Percentiles rank a stretch among this genome's conserved stretches.
These are phyloP conservation scores for Porcisia hertigi DNA, from an alignment of 208 protist genomes.

Conservation along the genomic window DNA sequence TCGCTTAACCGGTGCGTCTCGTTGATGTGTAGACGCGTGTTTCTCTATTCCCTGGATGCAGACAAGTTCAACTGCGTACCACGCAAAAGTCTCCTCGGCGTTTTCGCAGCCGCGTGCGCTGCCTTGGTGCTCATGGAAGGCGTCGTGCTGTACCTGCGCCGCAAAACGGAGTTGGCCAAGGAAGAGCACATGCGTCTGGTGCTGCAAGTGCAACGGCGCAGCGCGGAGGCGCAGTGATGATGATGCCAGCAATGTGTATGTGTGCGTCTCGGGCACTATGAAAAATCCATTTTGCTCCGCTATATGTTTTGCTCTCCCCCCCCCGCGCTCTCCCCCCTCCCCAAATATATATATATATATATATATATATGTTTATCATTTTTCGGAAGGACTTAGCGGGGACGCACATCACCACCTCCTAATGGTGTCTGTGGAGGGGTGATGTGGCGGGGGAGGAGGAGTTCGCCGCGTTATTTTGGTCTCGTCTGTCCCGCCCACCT, in stretches of 20 bases:
- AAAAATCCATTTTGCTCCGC: too few species aligned
- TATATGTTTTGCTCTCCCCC: too few species aligned
- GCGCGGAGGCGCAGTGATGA: slow-evolving; percentile 13
- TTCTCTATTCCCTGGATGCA: slow-evolving; percentile 46
- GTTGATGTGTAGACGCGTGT: slow-evolving; percentile 28
- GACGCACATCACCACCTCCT: too few species aligned
- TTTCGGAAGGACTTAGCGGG: too few species aligned
- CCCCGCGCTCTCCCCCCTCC: too few species aligned
- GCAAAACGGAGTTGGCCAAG: slow-evolving; percentile 31
- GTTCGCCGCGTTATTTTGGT: too few species aligned
- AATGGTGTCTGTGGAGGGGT: too few species aligned
- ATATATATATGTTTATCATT: too few species aligned
- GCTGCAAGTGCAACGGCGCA: slow-evolving; percentile 36
- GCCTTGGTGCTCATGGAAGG: slow-evolving; percentile 37
- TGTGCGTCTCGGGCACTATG: too few species aligned
- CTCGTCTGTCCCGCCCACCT: too few species aligned
- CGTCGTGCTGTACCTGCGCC: slow-evolving; percentile 39
- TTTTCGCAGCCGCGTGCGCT: slow-evolving; percentile 34
- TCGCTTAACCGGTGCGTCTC: slow-evolving; percentile 57
- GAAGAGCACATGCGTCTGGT: slow-evolving; percentile 39
- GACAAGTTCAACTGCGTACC: slow-evolving; percentile 44
- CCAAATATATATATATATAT: too few species aligned
- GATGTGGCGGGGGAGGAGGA: too few species aligned
- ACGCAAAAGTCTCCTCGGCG: slow-evolving; percentile 15
- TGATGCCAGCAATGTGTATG: not conserved